These are phyloP conservation scores for Pelargonium fulgidum DNA, from an alignment of 441 rosid genomes.

Conservation along the genomic window DNA sequence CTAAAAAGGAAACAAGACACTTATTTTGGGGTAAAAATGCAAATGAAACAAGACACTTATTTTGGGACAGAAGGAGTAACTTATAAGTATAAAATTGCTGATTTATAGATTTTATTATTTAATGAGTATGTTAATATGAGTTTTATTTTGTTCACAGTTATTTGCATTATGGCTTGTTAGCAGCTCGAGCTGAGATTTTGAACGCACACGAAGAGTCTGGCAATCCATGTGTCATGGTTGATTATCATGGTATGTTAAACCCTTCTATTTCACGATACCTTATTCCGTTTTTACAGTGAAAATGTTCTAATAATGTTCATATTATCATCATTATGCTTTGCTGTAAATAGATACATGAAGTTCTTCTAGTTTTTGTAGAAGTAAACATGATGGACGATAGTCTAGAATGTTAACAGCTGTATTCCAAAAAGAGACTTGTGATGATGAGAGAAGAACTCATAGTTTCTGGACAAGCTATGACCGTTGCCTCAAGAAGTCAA, in stretches of 20 bases:
- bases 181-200: slow-evolving; percentile 92
- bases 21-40: background rate
- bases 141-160: slow-evolving; percentile 48
- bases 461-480: background rate
- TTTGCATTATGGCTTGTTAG: slow-evolving; percentile 83
- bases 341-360: no score
- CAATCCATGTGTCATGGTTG: slow-evolving; percentile 73
- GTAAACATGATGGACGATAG: no score
- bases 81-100: no score
- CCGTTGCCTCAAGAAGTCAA: background rate
- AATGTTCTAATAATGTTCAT: background rate
- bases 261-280: slow-evolving; percentile 6
- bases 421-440: background rate
- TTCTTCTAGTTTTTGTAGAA: no score
- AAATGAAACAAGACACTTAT: background rate
- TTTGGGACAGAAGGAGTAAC: no score
- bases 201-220: slow-evolving; percentile 51
- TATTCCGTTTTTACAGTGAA: background rate
- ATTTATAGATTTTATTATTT: no score
- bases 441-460: background rate
- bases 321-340: background rate
- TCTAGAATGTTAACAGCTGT: background rate
- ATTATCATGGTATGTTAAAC: slow-evolving; percentile 60
- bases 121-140: no score
- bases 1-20: no score